Percentiles rank a stretch among this genome's conserved stretches.
Evolutionary conservation across 2,329 filamentous ascomycete species (phyloP).

Genomic region (Fusarium floridanum): DNA sequence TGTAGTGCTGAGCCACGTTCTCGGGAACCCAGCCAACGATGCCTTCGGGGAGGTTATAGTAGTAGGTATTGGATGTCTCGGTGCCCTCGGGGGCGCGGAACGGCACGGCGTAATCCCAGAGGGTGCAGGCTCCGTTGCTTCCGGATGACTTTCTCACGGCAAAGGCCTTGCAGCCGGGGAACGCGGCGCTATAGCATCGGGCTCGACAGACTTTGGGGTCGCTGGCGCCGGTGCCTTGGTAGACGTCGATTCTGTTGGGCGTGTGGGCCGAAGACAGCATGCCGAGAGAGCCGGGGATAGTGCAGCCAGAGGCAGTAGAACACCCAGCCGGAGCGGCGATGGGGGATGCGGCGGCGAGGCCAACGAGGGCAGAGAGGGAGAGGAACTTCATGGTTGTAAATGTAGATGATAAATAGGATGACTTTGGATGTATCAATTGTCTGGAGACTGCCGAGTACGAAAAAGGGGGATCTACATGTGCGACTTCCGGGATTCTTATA

Average conservation of each 20-base stretch:
- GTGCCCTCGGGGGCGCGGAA: background rate
- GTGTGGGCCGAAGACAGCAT: background rate
- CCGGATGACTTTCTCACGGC: background rate
- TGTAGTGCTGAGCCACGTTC: slow-evolving; percentile 6
- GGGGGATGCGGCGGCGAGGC: background rate
- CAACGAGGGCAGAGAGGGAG: background rate
- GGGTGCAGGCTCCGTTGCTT: background rate
- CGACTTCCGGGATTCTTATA: background rate
- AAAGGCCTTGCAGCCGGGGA: slow-evolving; percentile 6
- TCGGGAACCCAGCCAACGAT: background rate
- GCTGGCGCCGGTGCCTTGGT: background rate
- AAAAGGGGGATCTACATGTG: background rate
- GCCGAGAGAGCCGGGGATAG: background rate
- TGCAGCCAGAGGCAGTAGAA: background rate
- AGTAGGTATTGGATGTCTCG: background rate
- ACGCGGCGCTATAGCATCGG: slow-evolving; percentile 2
- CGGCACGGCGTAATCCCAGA: background rate
- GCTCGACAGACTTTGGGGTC: background rate
- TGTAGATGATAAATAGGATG: background rate
- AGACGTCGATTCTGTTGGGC: background rate
- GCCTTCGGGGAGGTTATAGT: slow-evolving; percentile 2
- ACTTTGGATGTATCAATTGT: background rate
- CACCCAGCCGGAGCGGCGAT: background rate
- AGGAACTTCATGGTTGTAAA: background rate
- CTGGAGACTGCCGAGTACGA: background rate